Percentiles rank a stretch among this genome's conserved stretches.
Conservation (phyloP, 768 basidiomycete genomes). For the Naganishia onofrii region DNA sequence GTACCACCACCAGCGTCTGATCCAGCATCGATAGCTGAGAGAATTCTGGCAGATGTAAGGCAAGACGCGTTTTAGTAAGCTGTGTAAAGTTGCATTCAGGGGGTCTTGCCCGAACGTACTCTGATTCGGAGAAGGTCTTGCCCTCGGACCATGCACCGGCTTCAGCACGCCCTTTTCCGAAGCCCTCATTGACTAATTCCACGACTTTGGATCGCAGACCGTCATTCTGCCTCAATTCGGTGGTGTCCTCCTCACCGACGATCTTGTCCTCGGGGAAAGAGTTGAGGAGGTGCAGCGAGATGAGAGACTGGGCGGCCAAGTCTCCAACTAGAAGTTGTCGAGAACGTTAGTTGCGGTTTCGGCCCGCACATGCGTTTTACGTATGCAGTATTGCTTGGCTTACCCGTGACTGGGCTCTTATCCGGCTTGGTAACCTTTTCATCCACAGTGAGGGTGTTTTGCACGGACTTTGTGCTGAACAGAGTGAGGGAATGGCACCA, state of each 20-base stretch:
- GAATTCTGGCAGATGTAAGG: slow-evolving; percentile 57
- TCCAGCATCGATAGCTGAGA: slow-evolving; percentile 84
- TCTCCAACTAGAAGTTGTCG: slow-evolving; percentile 84
- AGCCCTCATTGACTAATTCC: slow-evolving; percentile 74
- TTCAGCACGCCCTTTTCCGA: slow-evolving; percentile 61
- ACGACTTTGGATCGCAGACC: slow-evolving; percentile 68
- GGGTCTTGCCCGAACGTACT: slow-evolving; percentile 35
- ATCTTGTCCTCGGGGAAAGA: slow-evolving; percentile 83
- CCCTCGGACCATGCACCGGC: slow-evolving; percentile 52
- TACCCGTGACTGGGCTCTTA: slow-evolving; percentile 86
- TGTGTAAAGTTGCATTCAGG: slow-evolving; percentile 28
- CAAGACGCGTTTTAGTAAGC: neutral
- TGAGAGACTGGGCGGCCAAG: slow-evolving; percentile 86
- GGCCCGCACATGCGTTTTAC: too few relatives aligned
- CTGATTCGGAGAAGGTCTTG: slow-evolving; percentile 37
- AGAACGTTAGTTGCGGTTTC: too few relatives aligned
- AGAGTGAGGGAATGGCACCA: neutral
- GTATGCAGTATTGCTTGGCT: slow-evolving; percentile 34
- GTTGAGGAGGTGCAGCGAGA: slow-evolving; percentile 70
- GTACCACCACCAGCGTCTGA: slow-evolving; percentile 61
- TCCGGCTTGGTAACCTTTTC: slow-evolving; percentile 88
- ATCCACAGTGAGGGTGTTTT: slow-evolving; percentile 75
- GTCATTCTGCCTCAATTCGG: slow-evolving; percentile 63
- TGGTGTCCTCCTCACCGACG: slow-evolving; percentile 91
- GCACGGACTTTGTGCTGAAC: slow-evolving; percentile 68